Evolutionary conservation across 2,329 filamentous ascomycete species (phyloP), one percentile per base, ranked within the genome.

Genomic region (Aspergillus sp.): DNA sequence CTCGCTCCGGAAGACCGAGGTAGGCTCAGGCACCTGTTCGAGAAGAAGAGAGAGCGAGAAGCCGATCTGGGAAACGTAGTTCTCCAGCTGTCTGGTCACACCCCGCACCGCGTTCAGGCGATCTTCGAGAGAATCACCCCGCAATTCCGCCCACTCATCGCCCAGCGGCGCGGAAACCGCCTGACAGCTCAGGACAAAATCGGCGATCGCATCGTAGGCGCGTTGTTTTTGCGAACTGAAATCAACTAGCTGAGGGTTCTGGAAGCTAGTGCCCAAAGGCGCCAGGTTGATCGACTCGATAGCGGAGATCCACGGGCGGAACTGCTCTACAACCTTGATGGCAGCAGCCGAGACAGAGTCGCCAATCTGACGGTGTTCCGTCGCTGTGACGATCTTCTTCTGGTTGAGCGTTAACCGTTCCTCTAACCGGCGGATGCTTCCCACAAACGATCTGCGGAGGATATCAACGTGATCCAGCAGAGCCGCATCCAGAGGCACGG

Each of bases 61-160:
- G 23, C 89, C 88, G 59, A 97, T 86, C 63, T 97, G 91, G 0
- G 89, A 89, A 11, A 92, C 88, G 63, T 89, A 92, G 17, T 87
- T 89, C 69, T 97, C 91, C 16, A 99, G 78, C 44, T 93, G 88
- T 61, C 88, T 84, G 9, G 87, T 85, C 56, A 90, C 88, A 53
- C 85, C 81, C 48, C 88, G 84, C 53, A 97, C 91, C 57, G 89
- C 87, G 58, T 88, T 88, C 21, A 97, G 74, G 19, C 94, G 86
- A 60, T 90, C 90, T 66, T 97, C 93, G 25, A 99, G 78, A 6
- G 92, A 89, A 68, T 96, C 91, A 1, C 91, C 91, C 41, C 91
- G 86, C n/a, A 92, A 80, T 68, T 96, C 91, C 3, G 92, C 85
- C 94, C 94, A 99, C 73, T 99, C 94, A 68, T 99, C 94, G 7